These are phyloP conservation scores for Petrea volubilis DNA, from an alignment of 257 asterid species.

Conservation along the genomic window DNA sequence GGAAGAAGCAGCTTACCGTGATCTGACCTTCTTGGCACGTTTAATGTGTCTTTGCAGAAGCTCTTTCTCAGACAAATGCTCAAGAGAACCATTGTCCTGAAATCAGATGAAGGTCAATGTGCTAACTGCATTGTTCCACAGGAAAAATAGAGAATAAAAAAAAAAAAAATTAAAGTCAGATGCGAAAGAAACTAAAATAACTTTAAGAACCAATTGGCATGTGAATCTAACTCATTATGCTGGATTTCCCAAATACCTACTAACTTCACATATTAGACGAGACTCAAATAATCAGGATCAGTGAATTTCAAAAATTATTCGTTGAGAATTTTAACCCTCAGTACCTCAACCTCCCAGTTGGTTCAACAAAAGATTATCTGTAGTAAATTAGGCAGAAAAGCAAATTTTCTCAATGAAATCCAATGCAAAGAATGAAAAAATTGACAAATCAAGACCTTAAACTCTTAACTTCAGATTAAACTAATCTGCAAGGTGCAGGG, in stretches of 20 bases:
- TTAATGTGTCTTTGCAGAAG: slow-evolving; percentile 77
- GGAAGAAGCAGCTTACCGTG: slow-evolving; percentile 52
- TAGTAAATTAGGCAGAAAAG: neutral
- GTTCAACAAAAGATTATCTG: neutral
- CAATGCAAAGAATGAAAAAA: too few species aligned
- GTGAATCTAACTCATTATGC: neutral
- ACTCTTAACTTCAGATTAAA: too few species aligned
- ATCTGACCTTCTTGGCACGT: slow-evolving; percentile 87
- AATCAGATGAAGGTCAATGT: slow-evolving; percentile 24
- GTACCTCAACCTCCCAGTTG: neutral
- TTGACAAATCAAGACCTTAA: too few species aligned
- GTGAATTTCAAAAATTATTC: neutral
- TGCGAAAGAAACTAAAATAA: slow-evolving; percentile 8
- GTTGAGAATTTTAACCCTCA: neutral
- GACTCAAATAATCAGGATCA: neutral
- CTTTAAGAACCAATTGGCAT: neutral
- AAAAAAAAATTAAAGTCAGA: neutral
- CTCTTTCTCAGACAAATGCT: slow-evolving; percentile 59
- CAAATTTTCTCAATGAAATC: too few species aligned
- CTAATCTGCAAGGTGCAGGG: too few species aligned
- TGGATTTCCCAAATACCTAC: neutral
- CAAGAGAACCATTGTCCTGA: slow-evolving; percentile 71
- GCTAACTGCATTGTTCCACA: neutral
- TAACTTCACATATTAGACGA: neutral
- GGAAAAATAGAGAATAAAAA: too few species aligned